A percentile compares a stretch with the other conserved stretches of the same genome.
phyloP scores from a whole-genome alignment of 1,284 basidiomycete species.

The Cutaneotrichosporon sp. region DNA sequence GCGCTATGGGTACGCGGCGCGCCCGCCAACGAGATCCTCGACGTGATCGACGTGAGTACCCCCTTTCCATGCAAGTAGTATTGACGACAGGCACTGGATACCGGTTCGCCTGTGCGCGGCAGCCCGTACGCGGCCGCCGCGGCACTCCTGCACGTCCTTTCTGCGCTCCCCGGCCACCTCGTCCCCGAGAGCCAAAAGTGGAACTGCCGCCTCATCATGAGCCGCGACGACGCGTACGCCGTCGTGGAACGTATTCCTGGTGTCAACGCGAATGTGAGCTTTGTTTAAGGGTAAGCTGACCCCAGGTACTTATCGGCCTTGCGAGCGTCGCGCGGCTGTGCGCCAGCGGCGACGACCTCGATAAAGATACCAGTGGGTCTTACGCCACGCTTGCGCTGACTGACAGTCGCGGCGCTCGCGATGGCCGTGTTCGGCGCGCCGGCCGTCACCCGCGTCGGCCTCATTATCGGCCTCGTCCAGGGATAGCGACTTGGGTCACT shows the following conservation, averaged over 20 bases:
- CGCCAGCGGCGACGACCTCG: neutral
- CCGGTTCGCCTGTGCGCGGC: conserved; percentile 1
- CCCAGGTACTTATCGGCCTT: conserved; percentile 27
- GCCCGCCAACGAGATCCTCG: conserved; percentile 13
- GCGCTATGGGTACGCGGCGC: conserved; percentile 21
- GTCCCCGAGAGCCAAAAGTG: conserved; percentile 19
- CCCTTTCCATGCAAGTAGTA: neutral
- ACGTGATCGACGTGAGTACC: conserved; percentile 27
- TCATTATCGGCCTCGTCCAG: neutral
- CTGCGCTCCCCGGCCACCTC: conserved; percentile 25
- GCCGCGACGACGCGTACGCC: conserved; percentile 38
- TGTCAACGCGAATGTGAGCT: conserved; percentile 34
- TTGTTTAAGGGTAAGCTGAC: conserved; percentile 2
- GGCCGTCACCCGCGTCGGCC: conserved; percentile 4
- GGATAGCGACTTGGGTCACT: too few species aligned
- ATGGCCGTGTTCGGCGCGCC: conserved; percentile 13
- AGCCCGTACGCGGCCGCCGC: conserved; percentile 10
- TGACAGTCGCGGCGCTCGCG: conserved; percentile 7
- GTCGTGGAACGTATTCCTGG: conserved; percentile 32
- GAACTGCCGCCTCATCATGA: conserved; percentile 17
- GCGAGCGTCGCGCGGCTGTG: conserved; percentile 30
- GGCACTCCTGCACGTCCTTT: conserved; percentile 31
- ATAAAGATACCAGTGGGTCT: neutral
- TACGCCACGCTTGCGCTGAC: neutral
- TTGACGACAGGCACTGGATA: conserved; percentile 17